Evolutionary conservation across 139 green algal genomes (phyloP), one percentile per base, ranked within the genome.

Genomic region (Spirogloea muscicola): DNA sequence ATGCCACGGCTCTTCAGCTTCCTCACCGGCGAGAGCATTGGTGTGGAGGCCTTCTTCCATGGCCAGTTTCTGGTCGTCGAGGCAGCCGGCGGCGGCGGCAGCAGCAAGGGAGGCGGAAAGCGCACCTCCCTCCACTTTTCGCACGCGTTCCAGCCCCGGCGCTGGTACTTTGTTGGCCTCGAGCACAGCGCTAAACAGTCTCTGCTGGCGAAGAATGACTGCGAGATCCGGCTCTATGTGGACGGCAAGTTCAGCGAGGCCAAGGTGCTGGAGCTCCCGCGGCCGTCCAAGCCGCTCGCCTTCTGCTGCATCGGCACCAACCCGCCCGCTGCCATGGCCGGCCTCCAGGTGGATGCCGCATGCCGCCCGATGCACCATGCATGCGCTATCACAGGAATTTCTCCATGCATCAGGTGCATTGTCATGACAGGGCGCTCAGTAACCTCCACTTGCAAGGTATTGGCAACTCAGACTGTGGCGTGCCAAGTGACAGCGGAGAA

Each of bases 281-380:
- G 49, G 10, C 34, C 84, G 18, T 68, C 39, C 6, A 49, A 39
- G 25, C 61, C 68, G 21, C 65, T 86, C 2, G 75, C 48, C 21
- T 86, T 84, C 49, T 83, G 78, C 37, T 83, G 74, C 58, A 60
- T 86, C 49, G 81, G 72, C 31, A 86, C 76, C 55, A 86, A 86
- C 60, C 81, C 81, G 10, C 81, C 75, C 18, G 76, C 81, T 25
- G 64, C 81, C n/a, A 83, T 86, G 75, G 75, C 66, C 4, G 81
- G 81, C 5, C 37, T 81, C 31, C 74, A n/a, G n/a, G n/a, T n/a
- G n/a, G n/a, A n/a, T n/a, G n/a, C n/a, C n/a, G n/a, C n/a, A n/a
- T n/a, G n/a, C n/a, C n/a, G n/a, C n/a, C n/a, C n/a, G n/a, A n/a
- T n/a, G n/a, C n/a, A n/a, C n/a, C n/a, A n/a, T n/a, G n/a, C n/a